phyloP scores from a whole-genome alignment of 2,329 filamentous ascomycete species.

The Monosporascus sp. region DNA sequence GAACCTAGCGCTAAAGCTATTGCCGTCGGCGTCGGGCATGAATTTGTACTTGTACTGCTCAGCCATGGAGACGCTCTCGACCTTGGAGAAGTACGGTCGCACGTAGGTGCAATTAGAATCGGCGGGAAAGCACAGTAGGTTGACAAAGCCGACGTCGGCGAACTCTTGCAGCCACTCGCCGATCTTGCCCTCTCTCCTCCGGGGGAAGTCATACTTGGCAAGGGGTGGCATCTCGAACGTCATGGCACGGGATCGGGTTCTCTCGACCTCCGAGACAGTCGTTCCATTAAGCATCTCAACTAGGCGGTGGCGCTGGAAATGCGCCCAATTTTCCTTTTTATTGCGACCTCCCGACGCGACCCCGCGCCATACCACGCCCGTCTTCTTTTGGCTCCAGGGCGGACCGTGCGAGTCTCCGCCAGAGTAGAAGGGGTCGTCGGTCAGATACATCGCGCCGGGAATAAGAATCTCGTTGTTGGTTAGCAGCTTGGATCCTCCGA shows the following conservation, averaged over 20 bases:
- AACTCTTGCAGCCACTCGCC: conserved; percentile 21
- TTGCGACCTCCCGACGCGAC: conserved; percentile 55
- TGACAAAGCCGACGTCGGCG: conserved; percentile 22
- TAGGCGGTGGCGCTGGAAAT: conserved; percentile 67
- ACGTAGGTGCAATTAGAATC: conserved; percentile 21
- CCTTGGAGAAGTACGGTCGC: conserved; percentile 14
- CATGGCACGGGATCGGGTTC: conserved; percentile 29
- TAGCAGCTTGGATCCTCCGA: conserved; percentile 53
- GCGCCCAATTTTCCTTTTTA: conserved; percentile 53
- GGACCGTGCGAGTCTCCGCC: conserved; percentile 51
- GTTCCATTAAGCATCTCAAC: conserved; percentile 64
- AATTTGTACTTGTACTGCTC: conserved; percentile 44
- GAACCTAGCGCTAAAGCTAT: conserved; percentile 45
- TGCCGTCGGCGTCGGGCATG: conserved; percentile 56
- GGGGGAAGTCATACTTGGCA: conserved; percentile 37
- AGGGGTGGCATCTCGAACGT: conserved; percentile 44
- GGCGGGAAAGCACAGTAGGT: conserved; percentile 23
- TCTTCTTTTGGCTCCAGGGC: conserved; percentile 52
- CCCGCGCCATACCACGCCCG: conserved; percentile 58
- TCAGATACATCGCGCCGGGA: conserved; percentile 58
- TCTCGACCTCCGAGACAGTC: conserved; percentile 43
- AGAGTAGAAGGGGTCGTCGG: conserved; percentile 51
- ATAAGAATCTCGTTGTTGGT: conserved; percentile 58
- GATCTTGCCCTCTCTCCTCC: conserved; percentile 20
- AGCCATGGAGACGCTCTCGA: conserved; percentile 21